Evolutionary conservation across 1,139 yeast genomes (phyloP), one percentile per base, ranked within the genome.

Genomic region (Hansenula sp.): DNA sequence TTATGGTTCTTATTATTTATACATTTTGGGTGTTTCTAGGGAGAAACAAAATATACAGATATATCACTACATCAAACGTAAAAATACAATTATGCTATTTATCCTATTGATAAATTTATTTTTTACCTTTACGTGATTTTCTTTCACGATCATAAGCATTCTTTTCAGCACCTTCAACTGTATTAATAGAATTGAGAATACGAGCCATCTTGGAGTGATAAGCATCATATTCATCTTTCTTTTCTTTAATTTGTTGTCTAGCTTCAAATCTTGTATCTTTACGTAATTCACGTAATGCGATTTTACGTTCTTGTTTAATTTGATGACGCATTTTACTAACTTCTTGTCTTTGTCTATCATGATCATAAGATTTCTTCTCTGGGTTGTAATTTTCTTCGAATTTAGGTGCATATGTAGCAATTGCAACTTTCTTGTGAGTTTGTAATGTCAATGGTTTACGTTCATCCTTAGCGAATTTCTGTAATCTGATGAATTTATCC

Each of bases 321-420:
- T 86, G 87, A 24, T 83, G 80, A 67, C 77, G 80, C 68, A 92
- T 76, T 72, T 92, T 92, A 61, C 73, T 73, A 52, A 87, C 66
- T 61, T 92, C 97, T 53, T 82, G 87, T 62, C 95, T 77, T 46
- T 83, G 81, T 51, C 80, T 73, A 60, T 90, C 85, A 42, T 83
- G 76, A 60, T 90, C 97, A 62, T 89, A 86, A 13, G 95, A 85
- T 65, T 86, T 88, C 77, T 82, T 86, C 59, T 88, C 97, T 44
- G 97, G 96, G 66, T 89, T 90, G 75, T 83, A 94, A 69, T 89
- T 88, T 57, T 88, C 97, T 65, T 90, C 97, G 59, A 85, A 94
- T 65, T 86, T 83, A 50, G 99, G 99, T 33, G 90, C 84, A 57
- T 74, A 76, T 2, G 96, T 77, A 37, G 92, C 83, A 56, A 94